phyloP scores from a whole-genome alignment of 2,329 filamentous ascomycete genomes.

The Arthrobotrys conoides region DNA sequence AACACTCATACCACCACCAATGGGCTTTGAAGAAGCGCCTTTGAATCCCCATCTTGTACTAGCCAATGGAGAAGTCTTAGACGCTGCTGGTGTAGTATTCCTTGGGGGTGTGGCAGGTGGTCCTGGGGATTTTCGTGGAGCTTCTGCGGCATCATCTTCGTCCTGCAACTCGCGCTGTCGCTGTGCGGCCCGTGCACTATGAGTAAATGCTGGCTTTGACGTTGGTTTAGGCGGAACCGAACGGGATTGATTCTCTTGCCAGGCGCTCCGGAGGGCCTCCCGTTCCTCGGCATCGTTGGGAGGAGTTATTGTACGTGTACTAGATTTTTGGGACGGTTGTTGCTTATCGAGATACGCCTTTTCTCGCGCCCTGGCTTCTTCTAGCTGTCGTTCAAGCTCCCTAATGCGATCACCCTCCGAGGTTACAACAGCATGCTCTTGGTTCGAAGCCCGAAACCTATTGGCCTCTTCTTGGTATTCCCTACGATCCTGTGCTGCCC shows the following conservation, averaged over 20 bases:
- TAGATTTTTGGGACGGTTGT: constrained; percentile 45
- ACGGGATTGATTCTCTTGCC: constrained; percentile 56
- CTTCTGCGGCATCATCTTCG: constrained; percentile 50
- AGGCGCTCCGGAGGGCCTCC: constrained; percentile 41
- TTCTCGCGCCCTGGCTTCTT: constrained; percentile 78
- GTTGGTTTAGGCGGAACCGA: constrained; percentile 25
- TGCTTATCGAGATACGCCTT: constrained; percentile 63
- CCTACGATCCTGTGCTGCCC: constrained; percentile 50
- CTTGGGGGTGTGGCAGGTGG: constrained; percentile 53
- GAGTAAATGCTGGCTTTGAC: constrained; percentile 41
- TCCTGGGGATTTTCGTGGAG: constrained; percentile 27
- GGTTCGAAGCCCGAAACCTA: constrained; percentile 15
- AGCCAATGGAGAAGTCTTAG: constrained; percentile 45
- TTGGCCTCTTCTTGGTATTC: constrained; percentile 52
- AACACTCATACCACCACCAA: constrained; percentile 46
- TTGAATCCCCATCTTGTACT: constrained; percentile 57
- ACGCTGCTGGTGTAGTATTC: constrained; percentile 30
- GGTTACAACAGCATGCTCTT: constrained; percentile 38
- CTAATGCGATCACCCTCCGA: constrained; percentile 73
- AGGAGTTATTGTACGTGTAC: constrained; percentile 41
- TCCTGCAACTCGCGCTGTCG: constrained; percentile 58
- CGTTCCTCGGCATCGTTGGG: constrained; percentile 46
- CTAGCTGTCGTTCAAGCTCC: constrained; percentile 82
- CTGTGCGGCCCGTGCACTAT: constrained; percentile 52
- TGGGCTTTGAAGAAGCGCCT: constrained; percentile 20